Conservation (phyloP, 345 rosid genomes). For the Ailanthus altissimus region DNA sequence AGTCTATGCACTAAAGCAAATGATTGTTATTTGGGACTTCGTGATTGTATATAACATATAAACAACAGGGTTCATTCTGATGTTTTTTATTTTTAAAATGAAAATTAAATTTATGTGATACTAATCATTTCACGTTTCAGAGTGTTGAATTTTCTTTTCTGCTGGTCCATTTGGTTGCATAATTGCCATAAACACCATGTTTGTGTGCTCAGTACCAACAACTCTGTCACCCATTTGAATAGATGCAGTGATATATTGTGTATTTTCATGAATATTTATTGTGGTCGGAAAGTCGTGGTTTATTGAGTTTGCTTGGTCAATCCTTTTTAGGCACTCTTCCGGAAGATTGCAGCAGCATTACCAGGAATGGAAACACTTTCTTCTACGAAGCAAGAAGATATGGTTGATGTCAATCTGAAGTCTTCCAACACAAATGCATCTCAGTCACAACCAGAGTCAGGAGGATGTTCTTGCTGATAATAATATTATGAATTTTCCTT, state of each 20-base stretch:
- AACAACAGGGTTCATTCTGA: not conserved
- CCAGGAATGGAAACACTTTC: slow-evolving; percentile 96
- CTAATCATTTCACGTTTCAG: not conserved
- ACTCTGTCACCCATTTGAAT: not conserved
- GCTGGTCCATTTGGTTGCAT: not conserved
- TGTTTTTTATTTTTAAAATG: not conserved
- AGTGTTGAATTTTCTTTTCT: not conserved
- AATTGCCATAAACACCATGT: not conserved
- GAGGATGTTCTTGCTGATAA: slow-evolving; percentile 76
- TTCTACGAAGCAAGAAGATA: slow-evolving; percentile 85
- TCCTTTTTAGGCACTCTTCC: slow-evolving; percentile 62
- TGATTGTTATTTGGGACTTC: not conserved
- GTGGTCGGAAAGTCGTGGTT: not conserved
- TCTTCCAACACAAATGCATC: slow-evolving; percentile 68
- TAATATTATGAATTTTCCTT: slow-evolving; percentile 3
- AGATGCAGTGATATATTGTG: not conserved
- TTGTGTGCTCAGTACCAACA: not conserved
- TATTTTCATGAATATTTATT: not conserved
- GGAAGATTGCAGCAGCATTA: slow-evolving; percentile 90
- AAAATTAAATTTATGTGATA: not conserved
- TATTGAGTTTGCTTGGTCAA: not conserved
- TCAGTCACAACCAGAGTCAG: slow-evolving; percentile 64
- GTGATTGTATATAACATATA: not conserved
- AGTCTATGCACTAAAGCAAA: not conserved
- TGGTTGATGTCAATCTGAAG: slow-evolving; percentile 93